A percentile compares a stretch with the other conserved stretches of the same genome.
Evolutionary conservation across 1,284 basidiomycete species (phyloP).

Genomic region (Chiua sp.): DNA sequence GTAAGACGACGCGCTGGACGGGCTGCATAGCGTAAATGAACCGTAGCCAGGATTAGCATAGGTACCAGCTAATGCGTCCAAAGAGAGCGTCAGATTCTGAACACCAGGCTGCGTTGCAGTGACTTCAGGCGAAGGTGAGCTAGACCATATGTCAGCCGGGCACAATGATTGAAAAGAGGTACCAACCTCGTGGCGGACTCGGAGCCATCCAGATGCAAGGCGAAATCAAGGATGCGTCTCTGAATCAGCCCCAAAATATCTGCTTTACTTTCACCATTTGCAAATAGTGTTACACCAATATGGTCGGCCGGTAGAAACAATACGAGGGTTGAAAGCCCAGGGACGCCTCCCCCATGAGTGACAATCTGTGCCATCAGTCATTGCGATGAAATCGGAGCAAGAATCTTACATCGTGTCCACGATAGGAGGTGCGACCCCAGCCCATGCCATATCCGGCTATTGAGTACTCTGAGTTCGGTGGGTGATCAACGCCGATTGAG

Average conservation of each 20-base stretch:
- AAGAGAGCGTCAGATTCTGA: background rate
- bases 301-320: constrained; percentile 36
- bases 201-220: constrained; percentile 9
- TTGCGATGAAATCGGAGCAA: too few relatives aligned
- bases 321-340: constrained; percentile 34
- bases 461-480: constrained; percentile 12
- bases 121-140: background rate
- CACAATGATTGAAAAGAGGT: background rate
- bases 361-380: constrained; percentile 25
- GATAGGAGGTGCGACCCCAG: constrained; percentile 39
- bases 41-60: constrained; percentile 43
- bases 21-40: constrained; percentile 39
- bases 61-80: constrained; percentile 38
- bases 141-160: constrained; percentile 7
- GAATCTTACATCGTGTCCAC: constrained; percentile 39
- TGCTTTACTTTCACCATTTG: constrained; percentile 32
- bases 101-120: background rate
- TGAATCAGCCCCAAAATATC: constrained; percentile 11
- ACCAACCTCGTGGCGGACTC: constrained; percentile 7
- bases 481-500: constrained; percentile 17
- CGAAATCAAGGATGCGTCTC: constrained; percentile 23
- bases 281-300: constrained; percentile 36
- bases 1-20: constrained; percentile 30
- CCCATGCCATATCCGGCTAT: constrained; percentile 41
- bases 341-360: constrained; percentile 33